Base-by-base conservation (phyloP, 257 asterid genomes). In the Ajuga chamaepitys region DNA sequence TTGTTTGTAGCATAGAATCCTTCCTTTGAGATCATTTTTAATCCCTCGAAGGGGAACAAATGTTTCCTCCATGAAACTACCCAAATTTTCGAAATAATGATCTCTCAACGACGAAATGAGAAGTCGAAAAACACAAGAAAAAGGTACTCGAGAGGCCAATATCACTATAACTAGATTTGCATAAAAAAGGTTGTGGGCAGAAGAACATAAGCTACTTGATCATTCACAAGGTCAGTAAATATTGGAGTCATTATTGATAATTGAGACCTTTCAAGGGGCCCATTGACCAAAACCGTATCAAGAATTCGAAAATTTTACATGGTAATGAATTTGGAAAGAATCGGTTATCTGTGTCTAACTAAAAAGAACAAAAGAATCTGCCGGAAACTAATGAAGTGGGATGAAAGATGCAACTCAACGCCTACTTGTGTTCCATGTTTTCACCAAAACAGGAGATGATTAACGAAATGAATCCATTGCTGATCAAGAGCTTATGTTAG, bases 31-130 rank as follows among this genome's bases (percentile, higher is more conserved):
- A 76, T 93, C 98, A 64, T 89, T 87, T 73, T 86, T 89, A 45
- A 93, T 84, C 66, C 98, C 98, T 13, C 97, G 95, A 16, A 93
- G 64, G 2, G 98, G 98, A 68, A 91, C 95, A 63, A 85, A 91
- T 16, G 95, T 84, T 80, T 91, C 96, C 79, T 91, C 97, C 97
- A 91, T 91, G 70, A 30, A 50, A 68, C 52, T 70, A 67, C 21
- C 38, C 48, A 14, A 51, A 65, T 8, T 42, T 56, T 58, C 68
- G 70, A 56, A 67, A 63, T 74, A 58, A 57, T 24, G 47, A 35
- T 70, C 22, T 64, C 34, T 46, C 12, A 32, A 61, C 21, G 32
- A 30, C 48, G 25, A 25, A 58, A 54, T n/a, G 21, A 67, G 60
- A 42, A 41, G 16, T 28, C 32, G 48, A 59, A 68, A 47, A 35